Percentiles rank a stretch among this genome's conserved stretches.
phyloP scores from a whole-genome alignment of 805 yeast genomes.

The Yamadazyma akitaensis region DNA sequence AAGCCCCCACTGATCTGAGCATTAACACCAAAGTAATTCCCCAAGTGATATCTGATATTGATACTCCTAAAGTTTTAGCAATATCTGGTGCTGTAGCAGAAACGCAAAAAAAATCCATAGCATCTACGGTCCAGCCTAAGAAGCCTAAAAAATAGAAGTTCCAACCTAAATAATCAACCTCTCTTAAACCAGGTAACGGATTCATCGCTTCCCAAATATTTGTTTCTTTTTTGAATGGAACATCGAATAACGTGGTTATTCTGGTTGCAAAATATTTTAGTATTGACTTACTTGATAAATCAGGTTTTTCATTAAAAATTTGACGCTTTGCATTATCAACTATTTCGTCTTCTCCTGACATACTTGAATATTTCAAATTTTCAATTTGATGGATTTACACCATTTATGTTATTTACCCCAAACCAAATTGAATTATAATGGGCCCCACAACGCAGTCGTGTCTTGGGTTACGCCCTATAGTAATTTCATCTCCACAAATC shows the following conservation, averaged over 20 bases:
- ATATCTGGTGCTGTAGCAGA: slow-evolving; percentile 52
- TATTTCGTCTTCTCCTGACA: background rate
- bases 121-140: slow-evolving; percentile 69
- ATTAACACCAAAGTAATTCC: slow-evolving; percentile 70
- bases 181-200: slow-evolving; percentile 42
- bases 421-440: background rate
- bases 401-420: background rate
- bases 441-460: background rate
- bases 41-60: slow-evolving; percentile 58
- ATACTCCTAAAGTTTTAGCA: slow-evolving; percentile 44
- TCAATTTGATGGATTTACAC: background rate
- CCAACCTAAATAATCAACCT: slow-evolving; percentile 46
- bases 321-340: slow-evolving; percentile 9
- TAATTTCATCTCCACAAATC: background rate
- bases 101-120: slow-evolving; percentile 67
- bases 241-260: slow-evolving; percentile 41
- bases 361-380: background rate
- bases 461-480: background rate
- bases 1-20: slow-evolving; percentile 70
- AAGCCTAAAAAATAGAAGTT: slow-evolving; percentile 57
- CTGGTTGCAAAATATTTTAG: slow-evolving; percentile 41
- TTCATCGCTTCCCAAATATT: slow-evolving; percentile 32
- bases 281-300: slow-evolving; percentile 9
- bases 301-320: slow-evolving; percentile 14
- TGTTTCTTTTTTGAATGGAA: slow-evolving; percentile 6